A percentile compares a stretch with the other conserved stretches of the same genome.
Evolutionary conservation across 768 basidiomycete genomes (phyloP).

Genomic region (Crepidotus variabilis): DNA sequence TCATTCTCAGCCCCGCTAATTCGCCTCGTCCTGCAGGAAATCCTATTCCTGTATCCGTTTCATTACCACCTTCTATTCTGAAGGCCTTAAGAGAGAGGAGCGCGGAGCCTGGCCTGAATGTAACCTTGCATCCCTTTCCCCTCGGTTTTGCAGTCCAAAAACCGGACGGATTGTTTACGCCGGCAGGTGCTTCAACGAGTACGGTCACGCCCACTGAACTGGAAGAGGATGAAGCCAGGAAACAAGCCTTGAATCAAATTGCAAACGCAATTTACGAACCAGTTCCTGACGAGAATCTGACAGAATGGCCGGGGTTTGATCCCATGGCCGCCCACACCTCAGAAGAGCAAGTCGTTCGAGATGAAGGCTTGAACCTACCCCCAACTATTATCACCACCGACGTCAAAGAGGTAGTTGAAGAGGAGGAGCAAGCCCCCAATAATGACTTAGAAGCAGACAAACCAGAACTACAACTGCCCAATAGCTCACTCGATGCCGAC

Average conservation of each 20-base stretch:
- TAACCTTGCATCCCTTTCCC: not conserved
- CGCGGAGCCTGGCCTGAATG: not conserved
- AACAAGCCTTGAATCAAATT: not conserved
- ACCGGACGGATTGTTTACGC: slow-evolving; percentile 35
- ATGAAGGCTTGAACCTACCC: too few relatives aligned
- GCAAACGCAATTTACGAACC: not conserved
- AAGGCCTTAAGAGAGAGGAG: slow-evolving; percentile 13
- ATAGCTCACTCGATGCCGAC: too few relatives aligned
- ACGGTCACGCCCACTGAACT: not conserved
- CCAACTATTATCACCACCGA: too few relatives aligned
- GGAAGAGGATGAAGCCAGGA: not conserved
- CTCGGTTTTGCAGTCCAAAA: not conserved
- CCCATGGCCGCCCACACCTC: not conserved
- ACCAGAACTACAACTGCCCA: too few relatives aligned
- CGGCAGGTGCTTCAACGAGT: slow-evolving; percentile 14
- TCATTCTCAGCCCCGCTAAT: slow-evolving; percentile 13
- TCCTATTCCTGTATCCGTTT: slow-evolving; percentile 16
- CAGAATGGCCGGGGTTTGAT: not conserved
- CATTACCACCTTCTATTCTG: slow-evolving; percentile 19
- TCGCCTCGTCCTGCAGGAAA: slow-evolving; percentile 17
- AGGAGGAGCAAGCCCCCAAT: too few relatives aligned
- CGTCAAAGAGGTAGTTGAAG: too few relatives aligned
- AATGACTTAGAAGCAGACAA: too few relatives aligned
- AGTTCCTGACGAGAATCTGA: not conserved
- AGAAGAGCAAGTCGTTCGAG: too few relatives aligned